These are phyloP conservation scores for Phaseolus coccineus DNA, from an alignment of 331 rosid species.

Conservation along the genomic window DNA sequence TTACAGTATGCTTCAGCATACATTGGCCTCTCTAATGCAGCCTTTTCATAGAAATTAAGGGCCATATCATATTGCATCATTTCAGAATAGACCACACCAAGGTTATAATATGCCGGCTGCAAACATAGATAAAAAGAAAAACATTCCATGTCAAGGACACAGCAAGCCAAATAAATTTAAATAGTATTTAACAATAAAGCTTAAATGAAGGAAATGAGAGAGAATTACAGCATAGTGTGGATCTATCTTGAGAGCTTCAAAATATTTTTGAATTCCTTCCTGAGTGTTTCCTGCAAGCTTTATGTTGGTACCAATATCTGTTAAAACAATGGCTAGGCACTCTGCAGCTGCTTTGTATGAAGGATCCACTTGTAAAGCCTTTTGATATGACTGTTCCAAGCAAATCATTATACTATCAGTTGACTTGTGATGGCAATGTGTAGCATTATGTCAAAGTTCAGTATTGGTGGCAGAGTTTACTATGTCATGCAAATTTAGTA, in stretches of 20 bases:
- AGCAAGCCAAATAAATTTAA: constrained; percentile 27
- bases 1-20: constrained; percentile 99
- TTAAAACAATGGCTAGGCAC: constrained; percentile 92
- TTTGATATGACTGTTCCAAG: constrained; percentile 87
- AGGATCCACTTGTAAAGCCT: constrained; percentile 82
- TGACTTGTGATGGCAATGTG: constrained; percentile 9
- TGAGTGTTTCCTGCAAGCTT: constrained; percentile 96
- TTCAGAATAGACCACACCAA: constrained; percentile 98
- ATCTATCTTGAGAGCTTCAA: constrained; percentile 94
- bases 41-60: constrained; percentile 93
- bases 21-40: constrained; percentile 96
- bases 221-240: constrained; percentile 90
- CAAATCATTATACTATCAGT: constrained; percentile 35
- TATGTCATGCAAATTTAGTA: constrained; percentile 13
- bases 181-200: background rate
- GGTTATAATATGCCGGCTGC: constrained; percentile 98
- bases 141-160: constrained; percentile 27
- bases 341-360: constrained; percentile 92
- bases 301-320: constrained; percentile 97
- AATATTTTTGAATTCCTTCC: constrained; percentile 95
- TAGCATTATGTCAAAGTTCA: constrained; percentile 12
- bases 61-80: constrained; percentile 98
- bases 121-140: constrained; percentile 29
- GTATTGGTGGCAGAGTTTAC: background rate
- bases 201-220: constrained; percentile 32